Percentiles rank a stretch among this genome's conserved stretches.
Evolutionary conservation across 2,329 filamentous ascomycete genomes (phyloP).

Genomic region (Trichoderma breve): DNA sequence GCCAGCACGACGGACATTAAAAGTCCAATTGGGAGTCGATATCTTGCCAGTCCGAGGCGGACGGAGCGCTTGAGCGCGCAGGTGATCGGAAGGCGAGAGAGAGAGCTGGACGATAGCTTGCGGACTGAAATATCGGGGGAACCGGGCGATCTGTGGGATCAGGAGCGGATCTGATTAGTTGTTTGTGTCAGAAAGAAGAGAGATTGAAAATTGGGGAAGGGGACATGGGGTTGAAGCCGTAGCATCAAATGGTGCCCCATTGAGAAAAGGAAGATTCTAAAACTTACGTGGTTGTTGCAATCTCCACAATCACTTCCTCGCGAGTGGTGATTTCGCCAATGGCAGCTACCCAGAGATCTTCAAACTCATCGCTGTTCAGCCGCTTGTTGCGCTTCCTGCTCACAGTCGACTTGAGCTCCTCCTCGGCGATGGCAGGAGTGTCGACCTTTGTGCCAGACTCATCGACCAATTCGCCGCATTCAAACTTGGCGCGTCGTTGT

Average conservation of each 20-base stretch:
- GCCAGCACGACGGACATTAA: constrained; percentile 51
- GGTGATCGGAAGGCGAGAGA: constrained; percentile 84
- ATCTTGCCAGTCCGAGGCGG: constrained; percentile 76
- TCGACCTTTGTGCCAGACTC: constrained; percentile 59
- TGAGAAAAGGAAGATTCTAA: constrained; percentile 23
- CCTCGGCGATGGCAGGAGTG: constrained; percentile 61
- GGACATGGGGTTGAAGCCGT: neutral
- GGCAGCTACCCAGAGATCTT: constrained; percentile 77
- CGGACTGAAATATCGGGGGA: constrained; percentile 59
- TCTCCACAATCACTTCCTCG: constrained; percentile 55
- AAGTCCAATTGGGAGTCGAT: constrained; percentile 81
- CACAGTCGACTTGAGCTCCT: constrained; percentile 75
- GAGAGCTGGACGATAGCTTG: constrained; percentile 78
- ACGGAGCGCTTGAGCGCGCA: constrained; percentile 77
- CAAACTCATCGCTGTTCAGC: constrained; percentile 85
- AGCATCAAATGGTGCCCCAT: neutral
- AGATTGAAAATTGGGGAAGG: constrained; percentile 4
- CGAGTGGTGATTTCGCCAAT: constrained; percentile 67
- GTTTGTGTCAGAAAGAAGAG: constrained; percentile 49
- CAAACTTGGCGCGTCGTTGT: constrained; percentile 80
- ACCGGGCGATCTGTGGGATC: constrained; percentile 69
- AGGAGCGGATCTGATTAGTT: constrained; percentile 85
- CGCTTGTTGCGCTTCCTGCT: constrained; percentile 74
- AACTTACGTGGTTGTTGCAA: constrained; percentile 52
- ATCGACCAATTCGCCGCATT: constrained; percentile 73